These are phyloP conservation scores for Paramecium sexaurelia DNA, from an alignment of 73 alveolate genomes.

Conservation along the genomic window DNA sequence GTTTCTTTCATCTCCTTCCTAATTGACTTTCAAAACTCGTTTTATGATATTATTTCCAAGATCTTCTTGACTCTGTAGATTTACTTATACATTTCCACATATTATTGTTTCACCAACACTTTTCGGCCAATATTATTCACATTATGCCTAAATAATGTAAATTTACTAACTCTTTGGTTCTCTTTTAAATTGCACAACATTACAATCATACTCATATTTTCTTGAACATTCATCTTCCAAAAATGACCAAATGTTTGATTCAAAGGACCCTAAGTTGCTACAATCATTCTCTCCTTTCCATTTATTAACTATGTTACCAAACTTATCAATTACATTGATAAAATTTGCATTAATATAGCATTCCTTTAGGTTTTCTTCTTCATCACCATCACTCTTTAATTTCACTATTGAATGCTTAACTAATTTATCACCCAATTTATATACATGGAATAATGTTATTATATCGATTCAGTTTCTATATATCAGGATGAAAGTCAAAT, in stretches of 20 bases:
- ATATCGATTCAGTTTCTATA: constrained; percentile 77
- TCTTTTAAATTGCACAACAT: constrained; percentile 91
- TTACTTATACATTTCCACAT: constrained; percentile 65
- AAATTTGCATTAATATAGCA: constrained; percentile 84
- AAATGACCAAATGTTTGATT: constrained; percentile 83
- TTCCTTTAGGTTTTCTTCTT: constrained; percentile 51
- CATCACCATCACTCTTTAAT: constrained; percentile 46
- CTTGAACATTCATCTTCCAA: constrained; percentile 95
- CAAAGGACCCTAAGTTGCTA: constrained; percentile 97
- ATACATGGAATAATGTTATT: constrained; percentile 78
- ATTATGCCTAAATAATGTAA: constrained; percentile 64
- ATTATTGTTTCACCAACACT: constrained; percentile 68
- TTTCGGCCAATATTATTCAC: constrained; percentile 92
- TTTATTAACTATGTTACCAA: constrained; percentile 68
- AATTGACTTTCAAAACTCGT: constrained; percentile 72
- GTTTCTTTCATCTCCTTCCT: background rate
- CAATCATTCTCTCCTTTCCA: constrained; percentile 75
- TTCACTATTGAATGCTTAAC: constrained; percentile 64
- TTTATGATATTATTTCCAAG: constrained; percentile 72
- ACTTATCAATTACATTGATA: constrained; percentile 74
- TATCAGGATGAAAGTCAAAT: constrained; percentile 67
- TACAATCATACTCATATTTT: constrained; percentile 80
- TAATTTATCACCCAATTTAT: background rate
- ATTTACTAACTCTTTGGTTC: constrained; percentile 81
- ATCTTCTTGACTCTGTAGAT: constrained; percentile 73